Conservation (phyloP, 2,329 filamentous ascomycete species). For the Venturia oleaginea region DNA sequence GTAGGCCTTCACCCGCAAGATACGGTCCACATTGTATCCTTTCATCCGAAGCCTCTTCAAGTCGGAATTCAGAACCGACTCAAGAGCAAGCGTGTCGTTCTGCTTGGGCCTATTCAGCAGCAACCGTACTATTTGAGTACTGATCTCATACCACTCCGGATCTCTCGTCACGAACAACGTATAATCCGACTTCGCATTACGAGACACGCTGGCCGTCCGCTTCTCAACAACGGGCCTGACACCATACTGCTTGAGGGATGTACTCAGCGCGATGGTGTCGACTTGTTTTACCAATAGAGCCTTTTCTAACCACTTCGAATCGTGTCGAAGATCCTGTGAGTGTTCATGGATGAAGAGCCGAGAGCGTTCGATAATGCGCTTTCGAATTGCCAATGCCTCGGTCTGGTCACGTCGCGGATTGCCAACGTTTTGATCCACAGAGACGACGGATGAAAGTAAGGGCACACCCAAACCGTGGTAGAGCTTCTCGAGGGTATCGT, state of each 20-base stretch:
- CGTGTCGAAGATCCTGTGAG: constrained; percentile 69
- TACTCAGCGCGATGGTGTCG: constrained; percentile 64
- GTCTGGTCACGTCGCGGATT: constrained; percentile 56
- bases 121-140: constrained; percentile 72
- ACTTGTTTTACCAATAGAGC: constrained; percentile 72
- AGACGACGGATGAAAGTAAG: constrained; percentile 66
- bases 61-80: constrained; percentile 81
- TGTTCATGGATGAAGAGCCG: constrained; percentile 87
- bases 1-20: constrained; percentile 76
- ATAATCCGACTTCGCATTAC: constrained; percentile 44
- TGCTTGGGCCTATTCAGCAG: constrained; percentile 76
- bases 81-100: constrained; percentile 81
- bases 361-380: constrained; percentile 76
- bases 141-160: constrained; percentile 85
- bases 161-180: constrained; percentile 69
- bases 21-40: constrained; percentile 94
- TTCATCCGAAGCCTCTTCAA: constrained; percentile 72
- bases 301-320: constrained; percentile 83
- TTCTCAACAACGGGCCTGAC: constrained; percentile 50
- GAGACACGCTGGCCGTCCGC: constrained; percentile 61
- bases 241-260: constrained; percentile 62
- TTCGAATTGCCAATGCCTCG: constrained; percentile 60
- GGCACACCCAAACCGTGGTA: constrained; percentile 74
- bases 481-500: constrained; percentile 76
- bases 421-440: constrained; percentile 68